Evolutionary conservation across 768 basidiomycete species (phyloP), one percentile per base, ranked within the genome.

Genomic region (Pholiota conissans): DNA sequence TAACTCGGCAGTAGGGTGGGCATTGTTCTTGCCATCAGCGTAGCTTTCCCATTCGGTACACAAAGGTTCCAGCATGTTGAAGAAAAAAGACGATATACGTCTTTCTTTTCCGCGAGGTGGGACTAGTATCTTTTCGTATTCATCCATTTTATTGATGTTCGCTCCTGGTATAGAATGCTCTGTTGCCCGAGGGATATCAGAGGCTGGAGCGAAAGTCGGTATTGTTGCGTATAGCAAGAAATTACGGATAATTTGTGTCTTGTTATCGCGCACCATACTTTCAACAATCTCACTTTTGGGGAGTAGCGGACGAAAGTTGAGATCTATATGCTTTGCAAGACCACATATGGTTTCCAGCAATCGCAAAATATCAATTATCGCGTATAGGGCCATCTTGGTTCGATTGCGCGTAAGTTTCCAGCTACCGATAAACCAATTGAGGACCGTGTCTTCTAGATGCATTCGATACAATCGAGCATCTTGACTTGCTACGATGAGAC

Each of bases 381-480:
- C 77, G 63, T 85, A 77, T 2, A 80, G 69, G 7, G 86, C 79
- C 70, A 87, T 74, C 50, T 75, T 75, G 35, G 61, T 66, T 69
- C 74, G 62, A n/a, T 69, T 66, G 6, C 66, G 69, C 5, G 65
- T 63, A 11, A 79, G 72, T 34, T 69, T 76, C 90, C 93, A 96
- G 46, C 78, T 81, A 57, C 89, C 89, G 13, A 83, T 71, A 30
- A 97, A 72, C 95, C 96, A 97, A 52, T 76, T 80, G 14, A 95
- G 68, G 3, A 91, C 86, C 67, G 93, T 92, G 67, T 93, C 92
- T 68, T 93, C 89, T n/a, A 96, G 74, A 27, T 87, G 87, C 81
- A 94, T 83, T 14, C 89, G 84, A 71, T 92, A 92, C 14, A 98
- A 73, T 18, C 89, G 82, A 56, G 90, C 87, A 66, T 98, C 94